Evolutionary conservation across 176 grass and related monocot genomes (phyloP).

Genomic region (Carex scoparia): DNA sequence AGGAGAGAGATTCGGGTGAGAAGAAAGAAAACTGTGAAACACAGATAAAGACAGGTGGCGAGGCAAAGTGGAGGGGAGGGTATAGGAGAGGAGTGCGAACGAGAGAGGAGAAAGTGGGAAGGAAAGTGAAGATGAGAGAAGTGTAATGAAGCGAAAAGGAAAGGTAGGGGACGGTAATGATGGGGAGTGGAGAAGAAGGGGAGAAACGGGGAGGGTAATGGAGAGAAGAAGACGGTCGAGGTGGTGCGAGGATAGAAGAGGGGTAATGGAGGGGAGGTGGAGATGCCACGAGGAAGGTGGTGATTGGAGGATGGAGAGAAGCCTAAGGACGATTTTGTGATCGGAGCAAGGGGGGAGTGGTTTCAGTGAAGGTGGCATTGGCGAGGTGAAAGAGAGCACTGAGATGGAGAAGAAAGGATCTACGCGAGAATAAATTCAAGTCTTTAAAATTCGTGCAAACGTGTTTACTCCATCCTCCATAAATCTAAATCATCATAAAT

Average conservation of each 20-base stretch:
- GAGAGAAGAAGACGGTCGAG: slow-evolving; percentile 32
- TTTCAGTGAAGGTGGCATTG: neutral
- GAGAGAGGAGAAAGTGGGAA: slow-evolving; percentile 16
- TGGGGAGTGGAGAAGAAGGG: slow-evolving; percentile 20
- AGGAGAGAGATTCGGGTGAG: slow-evolving; percentile 11
- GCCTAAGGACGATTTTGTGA: slow-evolving; percentile 18
- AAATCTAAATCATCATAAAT: too few relatives aligned
- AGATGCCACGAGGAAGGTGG: slow-evolving; percentile 31
- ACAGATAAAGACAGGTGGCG: neutral
- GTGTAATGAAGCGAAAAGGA: slow-evolving; percentile 32
- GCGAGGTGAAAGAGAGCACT: neutral
- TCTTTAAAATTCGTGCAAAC: too few relatives aligned
- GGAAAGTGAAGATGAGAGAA: neutral
- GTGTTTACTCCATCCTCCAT: too few relatives aligned
- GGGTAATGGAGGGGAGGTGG: slow-evolving; percentile 24
- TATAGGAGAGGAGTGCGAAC: slow-evolving; percentile 19
- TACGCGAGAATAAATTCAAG: too few relatives aligned
- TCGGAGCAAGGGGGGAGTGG: slow-evolving; percentile 17
- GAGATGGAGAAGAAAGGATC: neutral
- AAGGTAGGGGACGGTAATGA: slow-evolving; percentile 30
- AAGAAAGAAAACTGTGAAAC: slow-evolving; percentile 2
- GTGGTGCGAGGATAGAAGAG: slow-evolving; percentile 38
- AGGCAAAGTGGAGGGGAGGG: neutral
- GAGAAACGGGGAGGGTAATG: slow-evolving; percentile 20
- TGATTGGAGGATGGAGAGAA: slow-evolving; percentile 31